Percentiles rank a stretch among this genome's conserved stretches.
phyloP scores from a whole-genome alignment of 1,284 basidiomycete species.

The Tilletia horrida region DNA sequence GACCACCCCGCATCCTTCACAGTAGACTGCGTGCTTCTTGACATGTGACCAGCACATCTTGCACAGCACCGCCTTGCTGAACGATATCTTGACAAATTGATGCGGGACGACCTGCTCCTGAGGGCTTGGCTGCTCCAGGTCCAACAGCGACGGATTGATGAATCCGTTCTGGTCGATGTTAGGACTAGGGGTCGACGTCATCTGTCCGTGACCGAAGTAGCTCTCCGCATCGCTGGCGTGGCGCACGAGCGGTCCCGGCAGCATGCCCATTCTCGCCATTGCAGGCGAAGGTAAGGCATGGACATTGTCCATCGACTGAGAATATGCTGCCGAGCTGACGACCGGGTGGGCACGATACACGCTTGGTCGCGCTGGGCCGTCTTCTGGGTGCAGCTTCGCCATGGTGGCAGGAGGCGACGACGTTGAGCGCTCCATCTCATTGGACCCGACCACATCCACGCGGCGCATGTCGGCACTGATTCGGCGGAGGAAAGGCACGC shows the following conservation, averaged over 20 bases:
- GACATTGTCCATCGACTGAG: constrained; percentile 10
- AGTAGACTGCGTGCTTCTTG: constrained; percentile 82
- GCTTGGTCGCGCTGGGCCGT: neutral
- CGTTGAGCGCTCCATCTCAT: constrained; percentile 33
- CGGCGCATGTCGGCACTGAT: constrained; percentile 79
- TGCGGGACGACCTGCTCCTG: constrained; percentile 57
- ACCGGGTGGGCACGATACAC: neutral
- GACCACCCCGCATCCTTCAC: constrained; percentile 82
- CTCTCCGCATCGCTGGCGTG: neutral
- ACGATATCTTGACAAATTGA: constrained; percentile 83
- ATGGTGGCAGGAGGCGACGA: constrained; percentile 28
- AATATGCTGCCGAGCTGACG: neutral
- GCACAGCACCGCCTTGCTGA: constrained; percentile 85
- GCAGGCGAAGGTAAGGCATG: neutral
- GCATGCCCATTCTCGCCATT: neutral
- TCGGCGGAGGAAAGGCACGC: constrained; percentile 84
- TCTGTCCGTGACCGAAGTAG: constrained; percentile 11
- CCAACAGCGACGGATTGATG: constrained; percentile 34
- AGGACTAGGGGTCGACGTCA: constrained; percentile 20
- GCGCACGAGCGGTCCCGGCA: neutral
- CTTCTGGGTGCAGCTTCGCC: neutral
- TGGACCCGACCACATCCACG: constrained; percentile 35
- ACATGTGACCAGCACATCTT: constrained; percentile 75
- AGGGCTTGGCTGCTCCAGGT: constrained; percentile 25
- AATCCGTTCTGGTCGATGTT: constrained; percentile 17